Conservation (phyloP, 805 yeast genomes). For the Cyberlindnera maritima region DNA sequence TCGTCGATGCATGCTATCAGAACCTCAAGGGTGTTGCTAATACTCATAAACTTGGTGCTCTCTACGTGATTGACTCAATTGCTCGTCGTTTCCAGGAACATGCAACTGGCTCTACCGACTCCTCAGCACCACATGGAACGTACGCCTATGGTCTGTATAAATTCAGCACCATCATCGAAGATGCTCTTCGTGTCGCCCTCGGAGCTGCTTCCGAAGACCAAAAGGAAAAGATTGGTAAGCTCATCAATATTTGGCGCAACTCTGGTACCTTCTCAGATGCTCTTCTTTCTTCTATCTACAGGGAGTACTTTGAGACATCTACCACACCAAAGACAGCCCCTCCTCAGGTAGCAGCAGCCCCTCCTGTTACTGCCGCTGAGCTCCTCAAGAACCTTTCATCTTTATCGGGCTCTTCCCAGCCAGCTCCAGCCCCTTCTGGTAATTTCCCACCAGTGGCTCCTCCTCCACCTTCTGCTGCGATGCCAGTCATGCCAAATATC, state of each 20-base stretch:
- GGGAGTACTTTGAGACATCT: constrained; percentile 52
- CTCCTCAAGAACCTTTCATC: constrained; percentile 70
- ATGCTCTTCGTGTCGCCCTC: constrained; percentile 60
- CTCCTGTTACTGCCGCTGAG: constrained; percentile 52
- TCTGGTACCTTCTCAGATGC: constrained; percentile 70
- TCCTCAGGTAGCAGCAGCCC: constrained; percentile 32
- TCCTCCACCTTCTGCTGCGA: constrained; percentile 1
- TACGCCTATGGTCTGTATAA: constrained; percentile 69
- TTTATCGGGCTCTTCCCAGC: constrained; percentile 26
- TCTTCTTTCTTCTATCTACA: constrained; percentile 52
- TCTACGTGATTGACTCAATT: constrained; percentile 90
- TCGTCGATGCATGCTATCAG: constrained; percentile 57
- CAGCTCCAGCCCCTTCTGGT: constrained; percentile 26
- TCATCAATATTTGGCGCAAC: constrained; percentile 90
- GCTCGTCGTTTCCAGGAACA: constrained; percentile 82
- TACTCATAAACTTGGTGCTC: constrained; percentile 83
- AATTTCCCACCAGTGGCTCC: constrained; percentile 1
- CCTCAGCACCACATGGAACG: constrained; percentile 64
- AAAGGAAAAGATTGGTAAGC: constrained; percentile 73
- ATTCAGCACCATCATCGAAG: constrained; percentile 61
- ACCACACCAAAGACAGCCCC: constrained; percentile 63
- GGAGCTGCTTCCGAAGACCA: constrained; percentile 53
- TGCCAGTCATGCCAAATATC: not conserved
- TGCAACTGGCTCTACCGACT: constrained; percentile 49
- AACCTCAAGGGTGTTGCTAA: constrained; percentile 72